Evolutionary conservation across 371 early-diverging fungal species (phyloP), one percentile per base, ranked within the genome.

Genomic region (Nematocida parisii): DNA sequence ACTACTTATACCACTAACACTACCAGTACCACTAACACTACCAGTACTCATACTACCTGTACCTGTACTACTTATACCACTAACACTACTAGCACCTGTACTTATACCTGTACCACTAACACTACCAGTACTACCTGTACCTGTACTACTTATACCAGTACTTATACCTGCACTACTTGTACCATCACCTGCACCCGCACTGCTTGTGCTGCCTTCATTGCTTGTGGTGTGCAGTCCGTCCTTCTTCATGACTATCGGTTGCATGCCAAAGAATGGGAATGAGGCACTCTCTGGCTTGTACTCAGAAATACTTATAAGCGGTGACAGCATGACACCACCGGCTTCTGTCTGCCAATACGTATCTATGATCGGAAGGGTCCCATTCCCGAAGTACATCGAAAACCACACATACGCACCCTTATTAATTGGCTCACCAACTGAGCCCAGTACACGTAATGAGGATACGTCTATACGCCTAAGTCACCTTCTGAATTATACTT

Each of bases 401-500:
- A 94, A 96, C 96, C 96, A 97, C 62, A 90, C 86, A 93, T 95
- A 95, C 11, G 97, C 95, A 74, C 95, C 94, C 46, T 92, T 90
- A 83, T 95, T 93, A 85, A 96, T 95, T 56, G 96, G 97, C 88
- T 97, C 97, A 56, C 97, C 97, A 4, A 96, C 97, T 46, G 93
- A 91, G 24, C 95, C 97, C 46, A 97, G 90, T 22, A 94, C 90
- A 68, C 94, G 90, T 54, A 97, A 89, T 15, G 91, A 89, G 15
- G 54, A 55, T 18, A 82, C 5, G 40, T 82, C 77, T 20, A 75
- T 61, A 20, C 45, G 18, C 50, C 66, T 27, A 61, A 55, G 66
- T 40, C 13, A 46, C 33, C 40, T 24, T 75, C 62, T 7, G 11
- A 39, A 9, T 46, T 52, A 24, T 58, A 42, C 55, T 81, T 68